Evolutionary conservation across 345 rosid genomes (phyloP), one percentile per base, ranked within the genome.

Genomic region (Laguncularia racemosa): DNA sequence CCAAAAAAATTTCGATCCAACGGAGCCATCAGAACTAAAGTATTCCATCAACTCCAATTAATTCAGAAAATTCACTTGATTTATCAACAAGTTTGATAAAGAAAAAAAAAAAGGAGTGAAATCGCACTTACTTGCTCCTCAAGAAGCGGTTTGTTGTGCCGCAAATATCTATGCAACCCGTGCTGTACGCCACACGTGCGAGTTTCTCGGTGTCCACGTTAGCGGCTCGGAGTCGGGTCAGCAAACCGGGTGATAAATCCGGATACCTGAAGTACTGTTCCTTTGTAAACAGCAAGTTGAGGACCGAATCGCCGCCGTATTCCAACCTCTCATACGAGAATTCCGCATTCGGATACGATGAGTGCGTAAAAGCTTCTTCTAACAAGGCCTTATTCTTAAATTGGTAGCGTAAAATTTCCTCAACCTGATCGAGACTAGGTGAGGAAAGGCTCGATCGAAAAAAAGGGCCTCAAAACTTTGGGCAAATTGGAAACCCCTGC

Each of bases 201-300:
- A 88, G 74, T 55, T 88, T 88, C 57, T 88, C 93, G 0, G 76
- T 73, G 20, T 88, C 73, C 0, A 88, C 86, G 48, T 88, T 88
- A 20, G 76, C 81, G 0, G 88, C 81, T 6, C 89, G 76, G 60
- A 88, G 96, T 2, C 86, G 61, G 26, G 96, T 89, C 55, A 85
- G 52, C 17, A 16, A 19, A 4, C 89, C 96, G 0, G 86, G 78
- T 2, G 52, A 0, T 67, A 67, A 55, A 20, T 75, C 66, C 12
- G 84, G 83, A 20, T 79, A 81, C 21, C 0, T n/a, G 2, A 40
- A 50, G 59, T 12, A 87, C 2, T 67, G 82, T 1, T 82, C 71
- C 45, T 46, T 65, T 0, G 79, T 52, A 33, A 85, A 56, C 1
- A 78, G 20, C 0, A 63, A 59, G 57, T 68, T 74, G 3, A 89